phyloP scores from a whole-genome alignment of 164 flowering plant genomes.

The Stephania cephalantha region DNA sequence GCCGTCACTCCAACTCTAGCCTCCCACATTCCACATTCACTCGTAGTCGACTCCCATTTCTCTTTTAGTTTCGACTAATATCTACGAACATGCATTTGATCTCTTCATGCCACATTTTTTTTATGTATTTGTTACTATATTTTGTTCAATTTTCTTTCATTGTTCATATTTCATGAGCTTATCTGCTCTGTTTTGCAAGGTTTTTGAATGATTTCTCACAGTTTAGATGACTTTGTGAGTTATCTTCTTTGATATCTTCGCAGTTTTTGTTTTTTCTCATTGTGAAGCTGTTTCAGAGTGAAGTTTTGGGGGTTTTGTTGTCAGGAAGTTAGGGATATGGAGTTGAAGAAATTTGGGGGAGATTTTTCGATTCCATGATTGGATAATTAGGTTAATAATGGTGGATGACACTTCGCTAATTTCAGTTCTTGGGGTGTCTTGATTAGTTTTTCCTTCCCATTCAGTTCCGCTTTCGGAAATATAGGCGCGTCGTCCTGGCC shows the following conservation, averaged over 20 bases:
- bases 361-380: too few relatives aligned
- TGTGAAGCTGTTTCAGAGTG: neutral
- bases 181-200: neutral
- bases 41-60: too few relatives aligned
- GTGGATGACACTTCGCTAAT: slow-evolving; percentile 54
- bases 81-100: too few relatives aligned
- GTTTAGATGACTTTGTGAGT: neutral
- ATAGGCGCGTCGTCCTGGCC: slow-evolving; percentile 36
- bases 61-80: too few relatives aligned
- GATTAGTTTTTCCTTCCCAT: slow-evolving; percentile 60
- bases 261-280: neutral
- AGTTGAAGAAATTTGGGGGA: neutral
- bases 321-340: neutral
- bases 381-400: too few relatives aligned
- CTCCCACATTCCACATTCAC: too few relatives aligned
- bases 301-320: neutral
- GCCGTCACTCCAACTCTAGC: too few relatives aligned
- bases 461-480: slow-evolving; percentile 59
- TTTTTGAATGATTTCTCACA: neutral
- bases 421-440: slow-evolving; percentile 46
- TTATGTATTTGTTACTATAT: too few relatives aligned
- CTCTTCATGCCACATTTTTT: too few relatives aligned
- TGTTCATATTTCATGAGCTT: too few relatives aligned
- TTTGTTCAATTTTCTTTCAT: too few relatives aligned
- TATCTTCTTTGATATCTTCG: neutral